Conservation (phyloP, 768 basidiomycete species). For the Saitozyma podzolica region DNA sequence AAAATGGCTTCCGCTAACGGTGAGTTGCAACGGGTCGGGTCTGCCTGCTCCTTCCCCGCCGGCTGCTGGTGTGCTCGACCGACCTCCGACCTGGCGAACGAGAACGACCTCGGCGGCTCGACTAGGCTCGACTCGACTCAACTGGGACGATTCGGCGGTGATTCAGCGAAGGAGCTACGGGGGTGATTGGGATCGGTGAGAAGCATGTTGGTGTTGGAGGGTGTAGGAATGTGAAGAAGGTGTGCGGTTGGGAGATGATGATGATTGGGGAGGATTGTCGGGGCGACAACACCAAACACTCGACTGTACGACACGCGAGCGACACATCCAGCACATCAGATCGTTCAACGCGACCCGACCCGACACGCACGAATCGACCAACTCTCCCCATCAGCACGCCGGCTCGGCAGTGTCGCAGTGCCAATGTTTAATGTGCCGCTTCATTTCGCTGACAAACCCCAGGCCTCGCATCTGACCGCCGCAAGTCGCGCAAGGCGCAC, state of each 20-base stretch:
- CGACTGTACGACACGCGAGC: neutral
- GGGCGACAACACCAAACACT: neutral
- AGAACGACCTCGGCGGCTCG: neutral
- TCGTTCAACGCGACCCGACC: neutral
- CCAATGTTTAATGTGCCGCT: neutral
- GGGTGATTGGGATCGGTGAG: neutral
- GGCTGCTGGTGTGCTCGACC: neutral
- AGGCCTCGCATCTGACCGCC: conserved; percentile 60
- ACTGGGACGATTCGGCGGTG: neutral
- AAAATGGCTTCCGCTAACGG: conserved; percentile 47
- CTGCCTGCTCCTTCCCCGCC: no score
- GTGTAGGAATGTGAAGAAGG: no score
- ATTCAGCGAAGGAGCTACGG: neutral
- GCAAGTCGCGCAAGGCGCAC: conserved; percentile 98
- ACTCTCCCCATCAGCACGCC: neutral
- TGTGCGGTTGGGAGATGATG: no score
- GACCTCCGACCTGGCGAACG: neutral
- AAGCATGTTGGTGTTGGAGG: neutral
- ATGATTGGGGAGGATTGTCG: neutral
- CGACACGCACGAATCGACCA: neutral
- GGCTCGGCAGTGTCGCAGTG: neutral
- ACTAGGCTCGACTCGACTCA: neutral
- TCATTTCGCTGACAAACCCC: conserved; percentile 5
- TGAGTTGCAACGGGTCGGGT: conserved; percentile 15
- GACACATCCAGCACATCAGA: neutral